Conservation (phyloP, 495 filamentous ascomycete genomes). For the Aspergillus nidulans region DNA sequence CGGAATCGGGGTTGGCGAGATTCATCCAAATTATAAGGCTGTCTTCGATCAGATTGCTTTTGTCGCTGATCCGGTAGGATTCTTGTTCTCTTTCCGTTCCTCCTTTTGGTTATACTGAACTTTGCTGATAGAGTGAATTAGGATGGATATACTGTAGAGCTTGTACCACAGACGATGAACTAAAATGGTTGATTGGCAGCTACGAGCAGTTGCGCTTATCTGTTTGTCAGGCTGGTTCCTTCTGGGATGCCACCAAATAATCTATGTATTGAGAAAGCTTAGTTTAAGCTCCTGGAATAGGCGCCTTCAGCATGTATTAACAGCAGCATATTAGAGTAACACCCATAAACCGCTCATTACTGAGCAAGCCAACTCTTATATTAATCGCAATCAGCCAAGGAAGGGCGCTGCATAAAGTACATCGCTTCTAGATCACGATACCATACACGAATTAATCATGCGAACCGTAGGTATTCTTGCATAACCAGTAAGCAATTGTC, state of each 20-base stretch:
- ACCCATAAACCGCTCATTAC: too few species aligned
- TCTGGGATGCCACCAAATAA: too few species aligned
- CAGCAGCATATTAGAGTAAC: too few species aligned
- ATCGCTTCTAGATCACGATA: neutral
- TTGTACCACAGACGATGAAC: constrained; percentile 19
- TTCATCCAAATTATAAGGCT: constrained; percentile 32
- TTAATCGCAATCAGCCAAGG: too few species aligned
- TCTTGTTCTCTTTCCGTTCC: neutral
- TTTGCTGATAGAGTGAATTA: neutral
- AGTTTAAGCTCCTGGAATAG: too few species aligned
- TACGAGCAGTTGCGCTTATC: too few species aligned
- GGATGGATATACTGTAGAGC: constrained; percentile 20
- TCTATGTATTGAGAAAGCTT: too few species aligned
- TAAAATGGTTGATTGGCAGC: too few species aligned
- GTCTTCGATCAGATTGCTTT: constrained; percentile 38
- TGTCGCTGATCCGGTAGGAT: constrained; percentile 39
- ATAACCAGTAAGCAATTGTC: too few species aligned
- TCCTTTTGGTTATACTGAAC: neutral
- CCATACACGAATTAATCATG: neutral
- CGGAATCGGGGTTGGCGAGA: constrained; percentile 29
- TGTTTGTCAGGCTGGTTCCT: neutral
- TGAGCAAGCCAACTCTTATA: too few species aligned
- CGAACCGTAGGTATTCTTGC: too few species aligned
- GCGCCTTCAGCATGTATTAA: too few species aligned
- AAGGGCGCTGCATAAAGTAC: neutral